Base-by-base conservation (phyloP, 495 filamentous ascomycete genomes). In the Trichocladium uniseriatum region DNA sequence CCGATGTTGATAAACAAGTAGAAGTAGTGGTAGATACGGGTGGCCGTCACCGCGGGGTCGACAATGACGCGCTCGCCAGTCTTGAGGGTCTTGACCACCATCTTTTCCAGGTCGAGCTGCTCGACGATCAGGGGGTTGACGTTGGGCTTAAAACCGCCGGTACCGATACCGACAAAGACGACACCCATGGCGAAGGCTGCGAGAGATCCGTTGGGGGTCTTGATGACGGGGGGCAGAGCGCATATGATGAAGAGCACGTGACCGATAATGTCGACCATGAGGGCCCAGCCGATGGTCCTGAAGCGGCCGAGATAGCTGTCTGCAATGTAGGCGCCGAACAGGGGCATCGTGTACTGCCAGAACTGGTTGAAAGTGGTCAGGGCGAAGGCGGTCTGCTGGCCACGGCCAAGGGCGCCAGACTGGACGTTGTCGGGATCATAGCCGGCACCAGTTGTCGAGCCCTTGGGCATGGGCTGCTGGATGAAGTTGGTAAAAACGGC, bases 1-100 rank as follows among this genome's bases (percentile, higher is more conserved):
- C 83, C 82, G 37, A 84, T 58, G 58, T 87, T 87, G 73, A 89
- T 81, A 66, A 84, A 82, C 28, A 81, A 62, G 58, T 83, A 84
- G 61, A 81, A 83, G 56, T 73, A 80, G 63, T 75, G 71, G 65
- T 80, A 84, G 8, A 82, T 72, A n/a, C 78, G 61, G 14, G 68
- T 67, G 22, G 73, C 67, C 0, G 84, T 89, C 8, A 82, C 70
- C 24, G 76, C 71, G 0, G 83, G 83, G 46, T 87, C 83, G 3
- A 86, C 70, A 50, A 89, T 82, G 29, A 87, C 79, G 18, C 79
- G 74, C 55, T 86, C 78, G 29, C 82, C 82, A 27, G 56, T 69
- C 5, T 65, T 44, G 4, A 77, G 58, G 2, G 71, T 74, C 36
- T 63, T 64, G 41, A 83, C 64, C 14, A 63, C 56, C 14, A 72